Percentiles rank a stretch among this genome's conserved stretches.
These are phyloP conservation scores for Davidsoniella virescens DNA, from an alignment of 2,329 filamentous ascomycete species.

Conservation along the genomic window DNA sequence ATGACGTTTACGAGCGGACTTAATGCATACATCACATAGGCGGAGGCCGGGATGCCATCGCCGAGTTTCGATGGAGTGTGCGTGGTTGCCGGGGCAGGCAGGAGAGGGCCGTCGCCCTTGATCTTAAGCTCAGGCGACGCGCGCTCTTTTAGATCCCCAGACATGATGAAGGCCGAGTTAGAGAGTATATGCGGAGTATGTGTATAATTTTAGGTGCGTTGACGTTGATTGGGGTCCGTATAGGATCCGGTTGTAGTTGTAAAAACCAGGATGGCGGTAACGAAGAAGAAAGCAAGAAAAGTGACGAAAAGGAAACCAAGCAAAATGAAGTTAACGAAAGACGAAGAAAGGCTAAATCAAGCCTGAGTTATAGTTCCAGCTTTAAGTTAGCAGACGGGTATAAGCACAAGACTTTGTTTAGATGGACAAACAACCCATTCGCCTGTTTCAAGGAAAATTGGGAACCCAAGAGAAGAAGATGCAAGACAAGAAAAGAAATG, in stretches of 20 bases:
- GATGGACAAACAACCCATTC: background rate
- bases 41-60: conserved; percentile 55
- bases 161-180: conserved; percentile 18
- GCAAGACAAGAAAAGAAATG: background rate
- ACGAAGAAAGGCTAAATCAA: conserved; percentile 1
- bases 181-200: background rate
- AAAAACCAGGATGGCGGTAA: background rate
- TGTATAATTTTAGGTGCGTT: background rate
- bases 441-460: background rate
- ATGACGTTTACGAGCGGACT: background rate
- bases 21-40: conserved; percentile 57
- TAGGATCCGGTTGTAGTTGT: background rate
- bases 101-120: conserved; percentile 22
- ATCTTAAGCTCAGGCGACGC: conserved; percentile 62
- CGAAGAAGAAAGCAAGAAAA: background rate
- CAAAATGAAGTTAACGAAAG: background rate
- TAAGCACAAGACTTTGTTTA: background rate
- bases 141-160: conserved; percentile 61
- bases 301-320: background rate
- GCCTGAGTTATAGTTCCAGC: background rate
- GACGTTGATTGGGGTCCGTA: background rate
- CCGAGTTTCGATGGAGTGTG: conserved; percentile 62
- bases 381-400: background rate
- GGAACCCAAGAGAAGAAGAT: background rate
- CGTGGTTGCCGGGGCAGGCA: conserved; percentile 57